Percentiles rank a stretch among this genome's conserved stretches.
These are phyloP conservation scores for Amphirosellinia nigrospora DNA, from an alignment of 495 filamentous ascomycete species.

Conservation along the genomic window DNA sequence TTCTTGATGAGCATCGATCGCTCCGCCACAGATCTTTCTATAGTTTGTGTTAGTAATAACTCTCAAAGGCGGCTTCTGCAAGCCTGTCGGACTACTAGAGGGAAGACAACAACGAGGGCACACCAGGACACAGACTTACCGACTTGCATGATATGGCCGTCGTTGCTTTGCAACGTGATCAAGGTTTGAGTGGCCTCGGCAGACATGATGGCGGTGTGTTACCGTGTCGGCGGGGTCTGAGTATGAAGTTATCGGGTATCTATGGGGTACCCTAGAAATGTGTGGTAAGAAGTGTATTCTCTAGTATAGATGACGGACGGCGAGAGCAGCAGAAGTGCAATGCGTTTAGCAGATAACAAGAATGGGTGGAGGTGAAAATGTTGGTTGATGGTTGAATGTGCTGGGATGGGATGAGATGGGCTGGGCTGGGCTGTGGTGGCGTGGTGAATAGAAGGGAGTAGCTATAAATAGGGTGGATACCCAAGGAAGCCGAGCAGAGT, in stretches of 20 bases:
- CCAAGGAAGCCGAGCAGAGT: too few relatives aligned
- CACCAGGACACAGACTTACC: slow-evolving; percentile 32
- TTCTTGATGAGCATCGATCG: slow-evolving; percentile 96
- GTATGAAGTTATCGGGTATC: slow-evolving; percentile 5
- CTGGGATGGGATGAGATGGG: too few relatives aligned
- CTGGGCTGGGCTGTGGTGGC: neutral
- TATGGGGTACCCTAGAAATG: neutral
- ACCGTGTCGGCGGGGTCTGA: neutral
- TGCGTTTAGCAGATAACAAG: neutral
- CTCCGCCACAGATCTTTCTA: slow-evolving; percentile 85
- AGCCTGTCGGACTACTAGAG: neutral
- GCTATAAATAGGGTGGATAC: neutral
- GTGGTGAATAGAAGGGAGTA: neutral
- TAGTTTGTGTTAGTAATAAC: slow-evolving; percentile 29
- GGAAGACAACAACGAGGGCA: neutral
- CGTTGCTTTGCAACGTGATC: slow-evolving; percentile 33
- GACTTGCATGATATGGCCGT: slow-evolving; percentile 38
- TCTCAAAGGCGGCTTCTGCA: neutral
- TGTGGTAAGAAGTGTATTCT: slow-evolving; percentile 6
- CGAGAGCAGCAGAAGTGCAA: neutral
- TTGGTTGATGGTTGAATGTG: slow-evolving; percentile 5
- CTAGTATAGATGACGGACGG: too few relatives aligned
- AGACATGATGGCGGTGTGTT: slow-evolving; percentile 21
- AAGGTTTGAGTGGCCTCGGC: slow-evolving; percentile 10
- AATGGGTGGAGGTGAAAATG: slow-evolving; percentile 2